These are phyloP conservation scores for Syzygium aqueum DNA, from an alignment of 345 rosid genomes.

Conservation along the genomic window DNA sequence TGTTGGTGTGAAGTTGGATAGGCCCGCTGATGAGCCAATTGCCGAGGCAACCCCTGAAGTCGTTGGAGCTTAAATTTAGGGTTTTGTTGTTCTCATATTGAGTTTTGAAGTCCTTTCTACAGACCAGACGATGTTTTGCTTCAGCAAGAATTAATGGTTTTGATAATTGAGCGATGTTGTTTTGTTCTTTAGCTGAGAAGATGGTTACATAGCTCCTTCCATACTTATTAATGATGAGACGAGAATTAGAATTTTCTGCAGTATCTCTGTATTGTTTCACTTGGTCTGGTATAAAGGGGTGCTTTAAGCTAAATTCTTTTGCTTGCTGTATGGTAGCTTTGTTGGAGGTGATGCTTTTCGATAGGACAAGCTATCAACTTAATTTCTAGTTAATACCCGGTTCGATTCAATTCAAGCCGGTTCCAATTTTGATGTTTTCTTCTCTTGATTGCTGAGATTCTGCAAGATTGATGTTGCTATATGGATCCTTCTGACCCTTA, in stretches of 20 bases:
- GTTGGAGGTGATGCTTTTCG: not conserved
- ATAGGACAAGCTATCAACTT: not conserved
- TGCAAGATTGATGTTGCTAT: not conserved
- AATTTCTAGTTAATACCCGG: not conserved
- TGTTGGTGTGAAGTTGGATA: slow-evolving; percentile 71
- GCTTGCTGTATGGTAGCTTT: not conserved
- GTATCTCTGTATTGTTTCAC: not conserved
- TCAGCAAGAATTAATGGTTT: not conserved
- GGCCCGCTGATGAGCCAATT: slow-evolving; percentile 69
- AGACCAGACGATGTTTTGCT: not conserved
- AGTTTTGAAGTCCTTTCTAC: not conserved
- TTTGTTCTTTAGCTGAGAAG: not conserved
- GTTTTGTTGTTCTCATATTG: not conserved
- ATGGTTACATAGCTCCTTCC: not conserved
- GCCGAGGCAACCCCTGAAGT: slow-evolving; percentile 54
- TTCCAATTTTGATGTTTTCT: not conserved
- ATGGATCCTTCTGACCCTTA: not conserved
- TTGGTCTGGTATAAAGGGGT: not conserved
- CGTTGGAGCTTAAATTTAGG: slow-evolving; percentile 39
- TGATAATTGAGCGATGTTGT: not conserved
- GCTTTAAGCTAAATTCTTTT: not conserved
- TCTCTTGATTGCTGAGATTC: not conserved
- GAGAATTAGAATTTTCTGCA: not conserved
- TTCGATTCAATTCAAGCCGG: not conserved
- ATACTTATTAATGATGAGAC: not conserved